Conservation (phyloP, 1,284 basidiomycete genomes). For the Microbotryomycetes sp. region DNA sequence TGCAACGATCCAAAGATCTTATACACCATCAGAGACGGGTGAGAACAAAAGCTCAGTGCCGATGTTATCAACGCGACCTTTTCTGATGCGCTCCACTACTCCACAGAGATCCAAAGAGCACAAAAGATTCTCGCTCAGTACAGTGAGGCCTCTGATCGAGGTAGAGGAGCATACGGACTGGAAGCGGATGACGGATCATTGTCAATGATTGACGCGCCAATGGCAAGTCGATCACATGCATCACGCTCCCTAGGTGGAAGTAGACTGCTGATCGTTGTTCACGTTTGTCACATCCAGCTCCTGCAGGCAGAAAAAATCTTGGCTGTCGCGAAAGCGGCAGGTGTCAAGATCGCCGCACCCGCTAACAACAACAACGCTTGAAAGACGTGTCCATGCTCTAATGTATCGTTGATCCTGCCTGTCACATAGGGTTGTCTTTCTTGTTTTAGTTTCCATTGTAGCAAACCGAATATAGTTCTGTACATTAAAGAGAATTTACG, state of each 20-base stretch:
- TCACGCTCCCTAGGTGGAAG: constrained; percentile 1
- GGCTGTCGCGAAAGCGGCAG: constrained; percentile 57
- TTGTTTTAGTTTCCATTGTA: no score
- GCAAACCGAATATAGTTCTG: no score
- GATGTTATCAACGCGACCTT: no score
- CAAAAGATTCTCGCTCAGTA: constrained; percentile 61
- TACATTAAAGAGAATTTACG: no score
- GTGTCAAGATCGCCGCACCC: constrained; percentile 49
- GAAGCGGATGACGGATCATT: constrained; percentile 50
- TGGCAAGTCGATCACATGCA: constrained; percentile 68
- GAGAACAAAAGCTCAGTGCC: constrained; percentile 4
- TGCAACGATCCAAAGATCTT: constrained; percentile 67
- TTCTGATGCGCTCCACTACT: neutral
- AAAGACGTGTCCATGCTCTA: no score
- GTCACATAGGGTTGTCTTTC: no score
- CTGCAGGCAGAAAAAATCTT: constrained; percentile 58
- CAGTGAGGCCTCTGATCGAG: constrained; percentile 43
- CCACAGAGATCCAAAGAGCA: constrained; percentile 68
- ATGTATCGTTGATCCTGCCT: no score
- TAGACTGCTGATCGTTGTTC: neutral
- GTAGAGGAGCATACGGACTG: constrained; percentile 59
- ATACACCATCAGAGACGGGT: constrained; percentile 69
- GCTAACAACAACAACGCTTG: neutral
- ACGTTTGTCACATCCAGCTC: constrained; percentile 1
- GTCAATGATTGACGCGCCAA: constrained; percentile 88